A percentile compares a stretch with the other conserved stretches of the same genome.
Evolutionary conservation across 2,329 filamentous ascomycete genomes (phyloP).

Genomic region (Colletotrichum tanaceti): DNA sequence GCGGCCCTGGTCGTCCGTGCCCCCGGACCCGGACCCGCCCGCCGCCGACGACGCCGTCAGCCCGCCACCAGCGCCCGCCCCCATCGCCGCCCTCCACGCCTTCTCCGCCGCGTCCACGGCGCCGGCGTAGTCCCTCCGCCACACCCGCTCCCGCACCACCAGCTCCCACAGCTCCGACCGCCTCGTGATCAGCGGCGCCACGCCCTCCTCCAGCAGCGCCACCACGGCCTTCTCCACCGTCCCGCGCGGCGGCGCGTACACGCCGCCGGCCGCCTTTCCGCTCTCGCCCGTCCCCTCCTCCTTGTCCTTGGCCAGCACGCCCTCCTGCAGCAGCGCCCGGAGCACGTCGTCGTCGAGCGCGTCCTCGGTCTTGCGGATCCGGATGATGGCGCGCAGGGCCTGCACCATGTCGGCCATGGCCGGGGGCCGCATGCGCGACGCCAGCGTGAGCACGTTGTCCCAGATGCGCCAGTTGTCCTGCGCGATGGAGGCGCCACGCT

Average conservation of each 20-base stretch:
- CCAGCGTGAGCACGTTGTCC: slow-evolving; percentile 94
- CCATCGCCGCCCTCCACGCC: slow-evolving; percentile 79
- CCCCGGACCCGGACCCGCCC: slow-evolving; percentile 37
- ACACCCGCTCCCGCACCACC: slow-evolving; percentile 77
- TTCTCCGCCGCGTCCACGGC: slow-evolving; percentile 89
- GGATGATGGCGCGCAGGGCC: slow-evolving; percentile 79
- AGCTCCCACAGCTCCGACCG: slow-evolving; percentile 82
- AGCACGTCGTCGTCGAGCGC: slow-evolving; percentile 82
- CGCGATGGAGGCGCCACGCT: slow-evolving; percentile 85
- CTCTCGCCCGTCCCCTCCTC: slow-evolving; percentile 48
- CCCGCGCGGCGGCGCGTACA: slow-evolving; percentile 64
- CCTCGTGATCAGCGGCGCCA: slow-evolving; percentile 86
- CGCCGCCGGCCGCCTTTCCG: slow-evolving; percentile 41
- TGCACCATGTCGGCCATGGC: slow-evolving; percentile 80
- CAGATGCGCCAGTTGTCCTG: slow-evolving; percentile 92
- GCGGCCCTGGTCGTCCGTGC: slow-evolving; percentile 39
- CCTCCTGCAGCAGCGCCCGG: slow-evolving; percentile 76
- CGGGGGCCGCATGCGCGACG: slow-evolving; percentile 80
- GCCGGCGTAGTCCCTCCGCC: slow-evolving; percentile 75
- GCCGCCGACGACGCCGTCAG: slow-evolving; percentile 29
- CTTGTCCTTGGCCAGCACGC: slow-evolving; percentile 61
- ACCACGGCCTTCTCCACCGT: slow-evolving; percentile 72
- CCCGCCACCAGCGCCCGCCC: slow-evolving; percentile 38
- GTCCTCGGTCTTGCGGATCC: slow-evolving; percentile 81
- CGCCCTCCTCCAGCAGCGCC: slow-evolving; percentile 76